Percentiles rank a stretch among this genome's conserved stretches.
phyloP scores from a whole-genome alignment of 176 grass and related monocot genomes.

The Echinochloa phyllopogon region DNA sequence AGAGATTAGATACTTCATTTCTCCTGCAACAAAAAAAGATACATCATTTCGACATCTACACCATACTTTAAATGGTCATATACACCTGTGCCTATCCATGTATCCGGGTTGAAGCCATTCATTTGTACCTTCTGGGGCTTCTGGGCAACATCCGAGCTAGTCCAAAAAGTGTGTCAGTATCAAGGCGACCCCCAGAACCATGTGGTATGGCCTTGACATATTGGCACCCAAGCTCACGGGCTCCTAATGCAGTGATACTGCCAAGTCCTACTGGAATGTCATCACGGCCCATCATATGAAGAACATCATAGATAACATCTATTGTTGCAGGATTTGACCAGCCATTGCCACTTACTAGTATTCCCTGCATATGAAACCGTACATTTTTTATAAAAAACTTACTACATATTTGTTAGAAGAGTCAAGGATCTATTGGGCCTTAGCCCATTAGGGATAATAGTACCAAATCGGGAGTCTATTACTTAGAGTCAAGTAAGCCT shows the following conservation, averaged over 20 bases:
- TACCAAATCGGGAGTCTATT: no score
- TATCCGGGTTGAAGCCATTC: not conserved
- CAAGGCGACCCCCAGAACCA: constrained; percentile 65
- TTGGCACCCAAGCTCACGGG: constrained; percentile 57
- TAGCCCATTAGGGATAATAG: no score
- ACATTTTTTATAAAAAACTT: not conserved
- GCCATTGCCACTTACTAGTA: constrained; percentile 71
- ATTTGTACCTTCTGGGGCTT: constrained; percentile 69
- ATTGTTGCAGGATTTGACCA: constrained; percentile 75
- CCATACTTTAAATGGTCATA: not conserved
- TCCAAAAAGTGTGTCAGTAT: constrained; percentile 77
- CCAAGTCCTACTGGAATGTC: constrained; percentile 74
- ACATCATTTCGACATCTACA: not conserved
- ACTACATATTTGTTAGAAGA: no score
- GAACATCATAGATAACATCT: constrained; percentile 68
- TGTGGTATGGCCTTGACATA: constrained; percentile 67
- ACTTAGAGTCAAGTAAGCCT: no score
- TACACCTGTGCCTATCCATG: constrained; percentile 8
- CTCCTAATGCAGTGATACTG: constrained; percentile 56
- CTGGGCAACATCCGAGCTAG: constrained; percentile 59
- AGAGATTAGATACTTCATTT: not conserved
- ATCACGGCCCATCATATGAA: constrained; percentile 91
- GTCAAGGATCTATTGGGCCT: no score
- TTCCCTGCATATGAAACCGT: constrained; percentile 43
- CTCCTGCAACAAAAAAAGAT: not conserved